Conservation (phyloP, 2,329 filamentous ascomycete genomes). For the Tolypocladium ovalisporum region DNA sequence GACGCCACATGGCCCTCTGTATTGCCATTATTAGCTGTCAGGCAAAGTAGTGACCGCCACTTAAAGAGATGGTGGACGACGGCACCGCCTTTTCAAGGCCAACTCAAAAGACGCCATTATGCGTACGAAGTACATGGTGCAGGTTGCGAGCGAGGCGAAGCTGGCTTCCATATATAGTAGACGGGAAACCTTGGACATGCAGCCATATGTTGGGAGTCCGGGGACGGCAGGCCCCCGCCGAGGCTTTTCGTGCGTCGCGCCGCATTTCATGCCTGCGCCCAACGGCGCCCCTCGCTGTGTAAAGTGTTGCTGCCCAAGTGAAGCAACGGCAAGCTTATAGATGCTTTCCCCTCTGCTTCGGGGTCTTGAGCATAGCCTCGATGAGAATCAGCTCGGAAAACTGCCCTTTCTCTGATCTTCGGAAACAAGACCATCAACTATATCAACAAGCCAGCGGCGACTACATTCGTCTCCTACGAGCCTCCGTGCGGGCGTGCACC, state of each 20-base stretch:
- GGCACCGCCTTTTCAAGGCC: background rate
- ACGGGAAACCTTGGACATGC: background rate
- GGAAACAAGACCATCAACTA: background rate
- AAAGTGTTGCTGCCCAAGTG: slow-evolving; percentile 2
- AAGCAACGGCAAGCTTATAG: background rate
- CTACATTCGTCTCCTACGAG: background rate
- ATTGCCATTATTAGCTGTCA: background rate
- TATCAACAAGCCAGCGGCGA: background rate
- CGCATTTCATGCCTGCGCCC: background rate
- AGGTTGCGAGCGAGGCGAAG: background rate
- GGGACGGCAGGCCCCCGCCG: background rate
- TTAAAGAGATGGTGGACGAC: background rate
- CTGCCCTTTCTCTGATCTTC: background rate
- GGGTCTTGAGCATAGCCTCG: background rate
- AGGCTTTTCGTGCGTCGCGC: slow-evolving; percentile 1
- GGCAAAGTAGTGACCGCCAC: background rate
- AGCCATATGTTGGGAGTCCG: background rate
- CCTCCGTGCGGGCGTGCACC: slow-evolving; percentile 3
- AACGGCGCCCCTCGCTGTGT: background rate
- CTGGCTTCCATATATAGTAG: background rate
- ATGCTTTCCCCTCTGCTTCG: background rate
- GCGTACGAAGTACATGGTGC: background rate
- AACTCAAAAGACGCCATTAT: background rate
- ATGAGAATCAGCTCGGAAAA: background rate
- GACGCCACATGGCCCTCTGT: background rate